Evolutionary conservation across 306 rosid genomes (phyloP), one percentile per base, ranked within the genome.

Genomic region (Prunus kanzakura): DNA sequence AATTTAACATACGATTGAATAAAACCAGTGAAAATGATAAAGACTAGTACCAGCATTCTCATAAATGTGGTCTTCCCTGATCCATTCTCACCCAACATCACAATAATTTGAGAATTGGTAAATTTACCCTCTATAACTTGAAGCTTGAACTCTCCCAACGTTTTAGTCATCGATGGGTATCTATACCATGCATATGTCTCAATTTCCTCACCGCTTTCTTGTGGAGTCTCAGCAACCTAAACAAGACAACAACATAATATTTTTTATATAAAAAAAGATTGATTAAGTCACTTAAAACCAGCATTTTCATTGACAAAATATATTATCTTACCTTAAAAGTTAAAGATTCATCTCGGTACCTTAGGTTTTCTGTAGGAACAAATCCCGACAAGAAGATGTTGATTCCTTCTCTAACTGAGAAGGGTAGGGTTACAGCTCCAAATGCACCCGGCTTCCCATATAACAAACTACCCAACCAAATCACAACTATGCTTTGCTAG

Each of bases 61-160:
- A 96, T 92, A 79, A 96, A 96, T 30, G 99, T 96, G n/a, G 99
- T 96, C 89, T 96, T 96, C 78, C 99, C 99, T 0, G 97, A 92
- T 80, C 98, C 99, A 74, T 92, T 92, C 85, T 96, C 99, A 58
- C 99, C 98, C 51, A 96, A 88, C 99, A 96, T 96, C 76, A 92
- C 99, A 88, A 96, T 25, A 83, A 96, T 96, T 82, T 96, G 99
- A 60, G 99, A 96, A 87, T 96, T 98, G 2, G 99, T 92, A 72
- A 96, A 96, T 86, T 96, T 98, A 16, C 99, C 99, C 83, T 92
- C 98, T 66, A 80, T 57, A 43, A 91, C 98, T 69, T 84, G 88
- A 81, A 96, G 97, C 81, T 23, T 91, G 82, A 96, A 96, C 76
- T 84, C 84, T 73, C 99, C 98, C 79, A 89, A 93, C 69, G 93